phyloP scores from a whole-genome alignment of 2,329 filamentous ascomycete genomes.

The Ascochyta fabae region DNA sequence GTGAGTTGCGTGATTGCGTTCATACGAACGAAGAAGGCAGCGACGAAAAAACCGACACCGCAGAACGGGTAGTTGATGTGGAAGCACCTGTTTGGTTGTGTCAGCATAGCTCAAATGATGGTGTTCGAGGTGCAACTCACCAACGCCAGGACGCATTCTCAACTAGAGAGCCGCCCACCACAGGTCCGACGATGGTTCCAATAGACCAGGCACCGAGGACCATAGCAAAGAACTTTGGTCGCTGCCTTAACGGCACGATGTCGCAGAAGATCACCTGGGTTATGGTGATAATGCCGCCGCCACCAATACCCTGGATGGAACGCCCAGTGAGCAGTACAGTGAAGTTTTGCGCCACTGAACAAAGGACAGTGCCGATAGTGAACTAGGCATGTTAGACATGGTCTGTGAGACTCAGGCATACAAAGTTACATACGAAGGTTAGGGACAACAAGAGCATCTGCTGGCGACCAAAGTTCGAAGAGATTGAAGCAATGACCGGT shows the following conservation, averaged over 20 bases:
- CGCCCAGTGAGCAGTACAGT: constrained; percentile 45
- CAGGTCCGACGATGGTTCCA: constrained; percentile 60
- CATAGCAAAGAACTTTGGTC: constrained; percentile 52
- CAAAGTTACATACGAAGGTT: constrained; percentile 33
- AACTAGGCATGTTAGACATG: constrained; percentile 34
- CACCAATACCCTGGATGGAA: constrained; percentile 48
- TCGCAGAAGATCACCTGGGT: constrained; percentile 55
- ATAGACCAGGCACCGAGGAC: constrained; percentile 58
- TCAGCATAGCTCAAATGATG: not conserved
- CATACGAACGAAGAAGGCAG: constrained; percentile 30
- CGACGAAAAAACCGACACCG: constrained; percentile 31
- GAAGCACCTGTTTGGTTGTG: constrained; percentile 54
- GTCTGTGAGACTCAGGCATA: too few relatives aligned
- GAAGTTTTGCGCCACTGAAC: constrained; percentile 46
- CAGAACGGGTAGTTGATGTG: constrained; percentile 68
- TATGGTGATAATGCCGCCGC: constrained; percentile 50
- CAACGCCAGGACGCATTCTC: constrained; percentile 63
- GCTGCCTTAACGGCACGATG: constrained; percentile 51
- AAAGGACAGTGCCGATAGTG: constrained; percentile 55
- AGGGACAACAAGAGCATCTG: constrained; percentile 48
- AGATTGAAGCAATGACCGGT: constrained; percentile 52
- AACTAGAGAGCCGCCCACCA: constrained; percentile 59
- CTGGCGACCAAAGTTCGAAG: constrained; percentile 60
- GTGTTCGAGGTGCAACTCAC: constrained; percentile 29
- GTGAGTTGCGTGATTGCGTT: constrained; percentile 28